phyloP scores from a whole-genome alignment of 441 rosid genomes.

The Euphorbia neoarborescens region DNA sequence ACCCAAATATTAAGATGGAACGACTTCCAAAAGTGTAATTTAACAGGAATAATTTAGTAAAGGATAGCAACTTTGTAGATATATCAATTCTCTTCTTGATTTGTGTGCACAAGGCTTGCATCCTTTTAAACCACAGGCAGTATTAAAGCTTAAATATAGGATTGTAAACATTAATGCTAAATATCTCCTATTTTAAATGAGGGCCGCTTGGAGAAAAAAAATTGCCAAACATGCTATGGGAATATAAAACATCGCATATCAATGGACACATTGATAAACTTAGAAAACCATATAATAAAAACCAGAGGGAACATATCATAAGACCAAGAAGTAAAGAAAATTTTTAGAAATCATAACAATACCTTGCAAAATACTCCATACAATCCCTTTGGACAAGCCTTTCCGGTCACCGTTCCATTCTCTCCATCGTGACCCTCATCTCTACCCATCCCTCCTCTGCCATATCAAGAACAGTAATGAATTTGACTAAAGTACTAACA shows the following conservation, averaged over 20 bases:
- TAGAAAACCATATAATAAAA: background rate
- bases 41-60: too few species aligned
- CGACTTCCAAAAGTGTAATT: too few species aligned
- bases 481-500: background rate
- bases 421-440: slow-evolving; percentile 51
- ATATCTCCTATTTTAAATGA: background rate
- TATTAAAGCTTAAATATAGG: background rate
- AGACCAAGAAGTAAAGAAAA: background rate
- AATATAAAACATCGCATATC: too few species aligned
- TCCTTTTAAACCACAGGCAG: too few species aligned
- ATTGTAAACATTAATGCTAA: background rate
- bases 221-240: background rate
- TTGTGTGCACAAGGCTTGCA: too few species aligned
- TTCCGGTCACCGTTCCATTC: slow-evolving; percentile 82
- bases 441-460: slow-evolving; percentile 75
- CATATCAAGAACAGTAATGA: slow-evolving; percentile 8
- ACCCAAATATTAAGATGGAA: too few species aligned
- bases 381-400: slow-evolving; percentile 89
- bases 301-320: background rate
- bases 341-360: slow-evolving; percentile 9
- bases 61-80: too few species aligned
- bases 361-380: slow-evolving; percentile 92
- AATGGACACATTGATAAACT: background rate
- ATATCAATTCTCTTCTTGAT: too few species aligned
- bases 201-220: background rate